A percentile compares a stretch with the other conserved stretches of the same genome.
Evolutionary conservation across 2,329 filamentous ascomycete species (phyloP).

Genomic region (Triangularia setosa): DNA sequence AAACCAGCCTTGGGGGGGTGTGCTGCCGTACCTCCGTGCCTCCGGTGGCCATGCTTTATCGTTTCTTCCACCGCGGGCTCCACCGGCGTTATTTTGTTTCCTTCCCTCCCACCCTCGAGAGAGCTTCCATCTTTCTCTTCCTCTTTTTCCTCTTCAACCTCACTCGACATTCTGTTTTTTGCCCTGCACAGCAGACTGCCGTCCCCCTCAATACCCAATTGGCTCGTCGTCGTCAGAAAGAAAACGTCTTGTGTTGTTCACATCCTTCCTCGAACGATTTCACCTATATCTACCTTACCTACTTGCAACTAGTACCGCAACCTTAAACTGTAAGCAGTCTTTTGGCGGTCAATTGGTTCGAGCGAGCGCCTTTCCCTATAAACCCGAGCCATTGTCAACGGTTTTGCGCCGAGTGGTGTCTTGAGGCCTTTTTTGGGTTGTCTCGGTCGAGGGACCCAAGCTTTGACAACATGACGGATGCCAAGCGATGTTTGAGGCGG

Average conservation of each 20-base stretch:
- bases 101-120: constrained; percentile 17
- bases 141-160: constrained; percentile 23
- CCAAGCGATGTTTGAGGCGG: constrained; percentile 15
- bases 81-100: constrained; percentile 27
- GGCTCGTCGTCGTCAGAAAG: constrained; percentile 15
- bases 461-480: constrained; percentile 20
- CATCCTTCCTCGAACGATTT: constrained; percentile 1
- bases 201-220: constrained; percentile 15
- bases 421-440: neutral
- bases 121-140: constrained; percentile 11
- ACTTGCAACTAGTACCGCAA: neutral
- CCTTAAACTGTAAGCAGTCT: constrained; percentile 12
- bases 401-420: neutral
- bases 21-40: constrained; percentile 9
- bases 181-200: neutral
- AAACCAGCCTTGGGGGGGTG: no score
- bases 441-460: neutral
- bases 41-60: constrained; percentile 21
- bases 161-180: constrained; percentile 21
- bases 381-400: neutral
- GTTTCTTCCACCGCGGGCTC: constrained; percentile 13
- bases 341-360: constrained; percentile 7
- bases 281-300: neutral
- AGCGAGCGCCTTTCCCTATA: neutral
- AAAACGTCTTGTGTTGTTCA: constrained; percentile 28